phyloP scores from a whole-genome alignment of 345 rosid genomes.

The Cardiospermum halicacabum region DNA sequence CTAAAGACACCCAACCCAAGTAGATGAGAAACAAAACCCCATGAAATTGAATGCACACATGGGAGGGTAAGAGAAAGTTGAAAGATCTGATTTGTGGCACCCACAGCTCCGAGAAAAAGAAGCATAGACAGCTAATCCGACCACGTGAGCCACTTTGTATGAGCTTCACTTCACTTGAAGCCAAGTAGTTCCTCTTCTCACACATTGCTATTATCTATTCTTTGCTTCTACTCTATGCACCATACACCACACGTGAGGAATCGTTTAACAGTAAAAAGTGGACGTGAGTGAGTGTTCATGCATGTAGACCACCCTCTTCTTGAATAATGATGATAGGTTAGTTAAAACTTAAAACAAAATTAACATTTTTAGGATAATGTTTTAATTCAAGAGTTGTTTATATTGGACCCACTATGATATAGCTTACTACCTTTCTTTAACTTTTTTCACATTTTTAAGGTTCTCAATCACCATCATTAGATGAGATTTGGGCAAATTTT shows the following conservation, averaged over 20 bases:
- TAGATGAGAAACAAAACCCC: neutral
- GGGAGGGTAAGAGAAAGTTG: neutral
- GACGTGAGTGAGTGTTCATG: neutral
- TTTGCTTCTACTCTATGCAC: slow-evolving; percentile 5
- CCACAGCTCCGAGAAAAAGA: neutral
- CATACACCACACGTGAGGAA: neutral
- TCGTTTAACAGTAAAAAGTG: neutral
- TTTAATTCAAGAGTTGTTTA: no score
- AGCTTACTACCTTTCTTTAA: slow-evolving; percentile 3
- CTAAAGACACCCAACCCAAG: neutral
- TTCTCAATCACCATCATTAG: slow-evolving; percentile 4
- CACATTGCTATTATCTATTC: neutral
- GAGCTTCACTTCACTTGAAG: no score
- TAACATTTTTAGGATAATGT: neutral
- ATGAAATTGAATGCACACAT: neutral
- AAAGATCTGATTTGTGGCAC: slow-evolving; percentile 3
- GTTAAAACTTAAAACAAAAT: neutral
- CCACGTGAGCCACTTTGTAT: slow-evolving; percentile 10
- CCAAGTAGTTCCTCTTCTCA: no score
- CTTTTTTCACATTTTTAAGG: slow-evolving; percentile 3
- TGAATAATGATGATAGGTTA: neutral
- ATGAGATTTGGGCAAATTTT: neutral
- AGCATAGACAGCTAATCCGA: neutral
- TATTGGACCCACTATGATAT: slow-evolving; percentile 5
- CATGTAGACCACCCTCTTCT: no score